phyloP scores from a whole-genome alignment of 2,329 filamentous ascomycete species.

The Penicillium sp. region DNA sequence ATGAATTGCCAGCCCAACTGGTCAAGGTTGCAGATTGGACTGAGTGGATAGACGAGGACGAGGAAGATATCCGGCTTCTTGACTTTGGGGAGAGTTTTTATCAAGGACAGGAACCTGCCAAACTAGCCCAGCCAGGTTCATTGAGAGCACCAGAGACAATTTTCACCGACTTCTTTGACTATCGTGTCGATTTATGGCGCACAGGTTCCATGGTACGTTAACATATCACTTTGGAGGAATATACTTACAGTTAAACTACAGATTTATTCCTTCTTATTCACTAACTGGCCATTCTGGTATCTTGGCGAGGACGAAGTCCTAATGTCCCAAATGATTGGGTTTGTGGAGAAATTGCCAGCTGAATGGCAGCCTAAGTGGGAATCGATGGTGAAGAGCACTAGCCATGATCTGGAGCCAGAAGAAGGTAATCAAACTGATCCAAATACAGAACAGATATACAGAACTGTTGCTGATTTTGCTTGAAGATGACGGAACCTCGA shows the following conservation, averaged over 20 bases:
- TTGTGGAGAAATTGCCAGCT: conserved; percentile 20
- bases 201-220: conserved; percentile 24
- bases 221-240: neutral
- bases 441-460: neutral
- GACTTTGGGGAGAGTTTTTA: conserved; percentile 27
- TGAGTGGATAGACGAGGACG: conserved; percentile 26
- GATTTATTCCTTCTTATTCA: conserved; percentile 26
- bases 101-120: conserved; percentile 19
- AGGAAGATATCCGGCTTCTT: conserved; percentile 25
- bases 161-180: conserved; percentile 30
- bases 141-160: conserved; percentile 33
- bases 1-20: conserved; percentile 24
- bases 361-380: conserved; percentile 23
- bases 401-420: conserved; percentile 3
- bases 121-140: conserved; percentile 22
- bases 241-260: conserved; percentile 10
- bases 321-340: conserved; percentile 23
- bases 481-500: conserved; percentile 9
- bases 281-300: conserved; percentile 19
- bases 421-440: neutral
- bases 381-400: conserved; percentile 12
- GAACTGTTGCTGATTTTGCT: conserved; percentile 10
- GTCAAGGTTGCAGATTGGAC: conserved; percentile 26
- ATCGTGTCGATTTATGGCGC: conserved; percentile 35
- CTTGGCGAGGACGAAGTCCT: conserved; percentile 17